Evolutionary conservation across 2,329 filamentous ascomycete species (phyloP), one percentile per base, ranked within the genome.

Genomic region (Exophiala sp.): DNA sequence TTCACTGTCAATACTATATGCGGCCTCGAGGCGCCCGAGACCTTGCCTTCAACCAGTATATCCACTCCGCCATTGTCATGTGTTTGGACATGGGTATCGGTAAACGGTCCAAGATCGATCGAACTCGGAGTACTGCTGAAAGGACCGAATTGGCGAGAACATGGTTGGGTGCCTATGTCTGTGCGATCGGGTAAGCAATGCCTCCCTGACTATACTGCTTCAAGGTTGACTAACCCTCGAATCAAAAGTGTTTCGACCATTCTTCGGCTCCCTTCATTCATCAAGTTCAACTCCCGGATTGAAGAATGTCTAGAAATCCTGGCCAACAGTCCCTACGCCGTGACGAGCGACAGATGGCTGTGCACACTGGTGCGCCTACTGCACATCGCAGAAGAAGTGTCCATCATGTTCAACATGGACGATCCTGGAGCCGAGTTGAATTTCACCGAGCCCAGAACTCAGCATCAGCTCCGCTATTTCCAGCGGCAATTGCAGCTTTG

Each of bases 11-110:
- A 14, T 95, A 88, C 86, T 93, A 94, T 65, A 82, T 82, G 64
- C 86, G 87, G 13, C 88, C 88, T 0, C 82, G 90, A 58, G 78
- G 85, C 59, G 86, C 86, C 48, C 86, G 93, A 61, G 85, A 93
- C 67, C 79, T 91, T 63, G 90, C 91, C 63, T 94, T 93, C 65
- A 94, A 93, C 68, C 86, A 91, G 69, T 77, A 91, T 57, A 81
- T 88, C 40, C 86, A 94, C 64, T 80, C 87, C 62, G 85, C 86
- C 1, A 83, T 83, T 43, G 78, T 87, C 59, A 86, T 94, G 82
- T 83, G 83, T 22, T 81, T 93, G 46, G 88, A 95, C 59, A 77
- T 94, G 24, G 88, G 88, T 0, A 76, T 95, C 1, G 86, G 83
- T 13, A 77, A 78, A 53, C 72, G 74, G 58, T 66, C 66, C 55